phyloP scores from a whole-genome alignment of 169 alveolate species.

The Amoebophrya sp. region DNA sequence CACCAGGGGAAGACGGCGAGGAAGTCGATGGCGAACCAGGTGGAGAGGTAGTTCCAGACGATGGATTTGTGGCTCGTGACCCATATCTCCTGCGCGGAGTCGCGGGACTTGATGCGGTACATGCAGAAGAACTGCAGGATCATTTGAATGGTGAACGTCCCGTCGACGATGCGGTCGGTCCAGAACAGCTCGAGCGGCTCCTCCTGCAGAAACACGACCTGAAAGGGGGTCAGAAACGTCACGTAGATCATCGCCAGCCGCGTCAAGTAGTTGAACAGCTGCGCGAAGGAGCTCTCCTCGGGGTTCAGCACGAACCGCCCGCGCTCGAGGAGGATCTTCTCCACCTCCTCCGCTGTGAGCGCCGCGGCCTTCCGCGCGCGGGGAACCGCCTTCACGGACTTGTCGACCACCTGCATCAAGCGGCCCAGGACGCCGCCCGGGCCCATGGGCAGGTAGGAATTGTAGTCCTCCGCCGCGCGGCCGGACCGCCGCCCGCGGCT shows the following conservation, averaged over 20 bases:
- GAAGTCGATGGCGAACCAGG: neutral
- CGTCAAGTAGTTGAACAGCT: too few species aligned
- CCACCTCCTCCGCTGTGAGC: too few species aligned
- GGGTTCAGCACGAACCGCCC: too few species aligned
- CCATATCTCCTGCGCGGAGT: neutral
- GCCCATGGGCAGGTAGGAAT: too few species aligned
- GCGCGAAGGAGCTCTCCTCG: too few species aligned
- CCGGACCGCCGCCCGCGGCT: too few species aligned
- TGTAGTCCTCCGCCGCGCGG: too few species aligned
- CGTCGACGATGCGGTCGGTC: neutral
- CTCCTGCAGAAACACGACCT: neutral
- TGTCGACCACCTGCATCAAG: too few species aligned
- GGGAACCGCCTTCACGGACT: too few species aligned
- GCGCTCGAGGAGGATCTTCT: too few species aligned
- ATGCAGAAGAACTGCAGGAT: neutral
- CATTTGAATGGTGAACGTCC: neutral
- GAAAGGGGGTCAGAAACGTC: neutral
- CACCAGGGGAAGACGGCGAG: neutral
- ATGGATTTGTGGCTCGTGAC: neutral
- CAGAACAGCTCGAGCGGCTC: neutral
- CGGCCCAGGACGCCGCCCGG: too few species aligned
- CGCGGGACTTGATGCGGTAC: neutral
- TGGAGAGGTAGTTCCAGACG: neutral
- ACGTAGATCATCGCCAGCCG: neutral
- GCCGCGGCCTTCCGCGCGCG: too few species aligned